Conservation (phyloP, 768 basidiomycete genomes). For the Amanita phalloides region DNA sequence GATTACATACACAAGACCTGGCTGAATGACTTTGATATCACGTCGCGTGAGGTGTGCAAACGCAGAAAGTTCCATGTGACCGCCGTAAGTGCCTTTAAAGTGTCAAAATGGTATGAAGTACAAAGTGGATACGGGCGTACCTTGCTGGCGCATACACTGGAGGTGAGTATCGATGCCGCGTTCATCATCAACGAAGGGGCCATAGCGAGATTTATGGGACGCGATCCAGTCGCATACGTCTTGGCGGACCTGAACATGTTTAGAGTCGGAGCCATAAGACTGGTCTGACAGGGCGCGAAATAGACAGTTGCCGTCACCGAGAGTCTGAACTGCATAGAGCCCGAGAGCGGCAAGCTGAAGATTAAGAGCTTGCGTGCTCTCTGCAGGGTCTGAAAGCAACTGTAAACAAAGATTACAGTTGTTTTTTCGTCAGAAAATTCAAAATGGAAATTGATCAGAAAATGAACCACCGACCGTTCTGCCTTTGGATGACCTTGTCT, state of each 20-base stretch:
- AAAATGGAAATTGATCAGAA: constrained; percentile 6
- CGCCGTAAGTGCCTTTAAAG: constrained; percentile 74
- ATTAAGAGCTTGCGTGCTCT: constrained; percentile 56
- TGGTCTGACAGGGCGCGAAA: constrained; percentile 89
- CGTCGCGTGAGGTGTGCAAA: constrained; percentile 73
- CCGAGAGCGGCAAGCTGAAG: constrained; percentile 70
- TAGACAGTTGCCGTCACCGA: constrained; percentile 90
- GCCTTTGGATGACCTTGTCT: constrained; percentile 27
- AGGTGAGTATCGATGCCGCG: constrained; percentile 67
- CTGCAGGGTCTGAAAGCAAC: constrained; percentile 46
- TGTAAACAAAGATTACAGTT: constrained; percentile 10
- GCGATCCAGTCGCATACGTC: constrained; percentile 82
- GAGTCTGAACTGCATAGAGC: constrained; percentile 76
- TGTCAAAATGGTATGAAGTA: constrained; percentile 1
- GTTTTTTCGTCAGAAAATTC: not conserved
- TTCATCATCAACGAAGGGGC: constrained; percentile 80
- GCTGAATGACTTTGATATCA: constrained; percentile 88
- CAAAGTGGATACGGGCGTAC: constrained; percentile 26
- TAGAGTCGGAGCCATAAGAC: constrained; percentile 62
- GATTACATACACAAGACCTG: constrained; percentile 84
- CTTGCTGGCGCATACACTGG: constrained; percentile 68
- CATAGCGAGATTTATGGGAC: constrained; percentile 58
- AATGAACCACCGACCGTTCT: constrained; percentile 15
- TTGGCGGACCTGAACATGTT: constrained; percentile 56
- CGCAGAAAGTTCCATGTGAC: constrained; percentile 88